phyloP scores from a whole-genome alignment of 495 filamentous ascomycete species.

The Penicillium psychrofluorescens region DNA sequence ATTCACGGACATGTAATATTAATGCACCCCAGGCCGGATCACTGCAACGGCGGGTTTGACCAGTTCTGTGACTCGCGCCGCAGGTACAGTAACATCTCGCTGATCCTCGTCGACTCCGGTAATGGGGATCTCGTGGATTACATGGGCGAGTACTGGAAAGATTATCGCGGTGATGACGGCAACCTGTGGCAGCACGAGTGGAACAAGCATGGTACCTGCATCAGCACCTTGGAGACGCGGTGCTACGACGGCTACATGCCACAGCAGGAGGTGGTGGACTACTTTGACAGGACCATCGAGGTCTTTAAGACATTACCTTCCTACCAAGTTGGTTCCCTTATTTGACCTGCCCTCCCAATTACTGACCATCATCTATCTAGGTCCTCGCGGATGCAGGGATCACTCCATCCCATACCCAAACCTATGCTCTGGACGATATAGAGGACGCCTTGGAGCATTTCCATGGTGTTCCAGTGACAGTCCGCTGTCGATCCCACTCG shows the following conservation, averaged over 20 bases:
- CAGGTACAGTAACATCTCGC: slow-evolving; percentile 62
- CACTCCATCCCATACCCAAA: slow-evolving; percentile 32
- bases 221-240: slow-evolving; percentile 54
- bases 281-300: slow-evolving; percentile 51
- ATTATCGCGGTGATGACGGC: slow-evolving; percentile 55
- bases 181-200: slow-evolving; percentile 81
- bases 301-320: slow-evolving; percentile 40
- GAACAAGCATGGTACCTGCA: slow-evolving; percentile 70
- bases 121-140: slow-evolving; percentile 56
- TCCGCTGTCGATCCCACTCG: slow-evolving; percentile 53
- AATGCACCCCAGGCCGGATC: slow-evolving; percentile 56
- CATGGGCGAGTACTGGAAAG: slow-evolving; percentile 78
- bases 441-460: slow-evolving; percentile 53
- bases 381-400: slow-evolving; percentile 44
- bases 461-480: slow-evolving; percentile 59
- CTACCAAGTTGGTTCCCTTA: slow-evolving; percentile 25
- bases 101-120: slow-evolving; percentile 55
- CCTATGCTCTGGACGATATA: slow-evolving; percentile 58
- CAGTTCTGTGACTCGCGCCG: slow-evolving; percentile 63
- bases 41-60: slow-evolving; percentile 75
- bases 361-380: slow-evolving; percentile 8
- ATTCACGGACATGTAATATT: neutral
- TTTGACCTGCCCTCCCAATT: neutral
- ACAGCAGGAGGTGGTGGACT: slow-evolving; percentile 54
- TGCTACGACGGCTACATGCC: slow-evolving; percentile 66